A percentile compares a stretch with the other conserved stretches of the same genome.
These are phyloP conservation scores for Cnidoscolus chayamansa DNA, from an alignment of 441 rosid species.

Conservation along the genomic window DNA sequence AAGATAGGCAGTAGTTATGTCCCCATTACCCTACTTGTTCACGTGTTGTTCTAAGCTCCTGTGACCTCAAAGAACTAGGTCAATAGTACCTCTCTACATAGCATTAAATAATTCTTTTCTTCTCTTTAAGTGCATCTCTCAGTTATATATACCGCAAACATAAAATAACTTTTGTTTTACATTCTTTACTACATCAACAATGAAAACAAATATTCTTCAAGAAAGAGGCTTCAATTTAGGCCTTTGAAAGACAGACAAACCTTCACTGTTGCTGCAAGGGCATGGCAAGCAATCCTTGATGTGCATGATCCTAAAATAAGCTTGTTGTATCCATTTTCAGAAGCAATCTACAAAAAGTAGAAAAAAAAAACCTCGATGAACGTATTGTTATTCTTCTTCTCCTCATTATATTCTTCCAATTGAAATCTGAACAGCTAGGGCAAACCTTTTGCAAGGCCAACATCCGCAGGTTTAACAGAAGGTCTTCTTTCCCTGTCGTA, in stretches of 20 bases:
- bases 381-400: background rate
- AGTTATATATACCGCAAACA: background rate
- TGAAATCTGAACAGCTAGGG: background rate
- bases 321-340: slow-evolving; percentile 70
- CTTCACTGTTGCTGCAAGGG: slow-evolving; percentile 86
- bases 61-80: no score
- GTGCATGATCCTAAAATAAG: slow-evolving; percentile 70
- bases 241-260: slow-evolving; percentile 32
- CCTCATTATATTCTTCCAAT: background rate
- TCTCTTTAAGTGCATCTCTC: background rate
- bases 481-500: slow-evolving; percentile 79
- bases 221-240: slow-evolving; percentile 4
- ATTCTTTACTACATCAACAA: background rate
- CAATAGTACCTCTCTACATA: no score
- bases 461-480: slow-evolving; percentile 59
- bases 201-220: background rate
- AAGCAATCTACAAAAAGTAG: slow-evolving; percentile 52
- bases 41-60: no score
- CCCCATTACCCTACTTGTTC: no score
- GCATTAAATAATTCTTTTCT: no score
- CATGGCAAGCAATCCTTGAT: slow-evolving; percentile 81
- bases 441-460: slow-evolving; percentile 74
- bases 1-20: no score
- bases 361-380: slow-evolving; percentile 7
- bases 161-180: background rate